Base-by-base conservation (phyloP, 176 grass and related monocot species). In the Metroxylon sagu region DNA sequence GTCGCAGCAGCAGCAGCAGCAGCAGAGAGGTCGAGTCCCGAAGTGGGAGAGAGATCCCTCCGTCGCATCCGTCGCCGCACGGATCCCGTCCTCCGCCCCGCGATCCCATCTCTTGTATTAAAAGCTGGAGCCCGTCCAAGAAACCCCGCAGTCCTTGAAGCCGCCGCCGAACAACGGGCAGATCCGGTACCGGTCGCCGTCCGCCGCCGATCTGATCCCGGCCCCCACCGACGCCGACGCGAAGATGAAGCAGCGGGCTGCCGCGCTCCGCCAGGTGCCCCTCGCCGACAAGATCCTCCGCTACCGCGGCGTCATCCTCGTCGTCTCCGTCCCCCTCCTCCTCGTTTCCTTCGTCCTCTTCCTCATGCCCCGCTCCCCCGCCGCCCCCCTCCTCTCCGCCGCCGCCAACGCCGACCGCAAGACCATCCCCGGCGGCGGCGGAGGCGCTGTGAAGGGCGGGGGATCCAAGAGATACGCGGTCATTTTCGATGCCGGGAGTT, bases 401-500 rank as follows among this genome's bases (percentile, higher is more conserved):
- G 19, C 4, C 65, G 2, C 67, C 6, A 18, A 50, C 4, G 66
- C 61, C 3, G 77, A 71, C 17, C 64, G 74, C 64, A 88, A 80
- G 76, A 79, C 75, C 64, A 66, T 77, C 0, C 91, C 86, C 31
- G 74, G 64, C 1, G 71, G 78, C 26, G 14, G 60, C 5, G 69
- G 29, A 1, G 35, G 35, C 35, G 35, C 35, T 43, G 35, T 10
- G 35, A 10, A 7, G 2, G 10, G 31, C 7, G 79, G 71, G 19
- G 72, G 78, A 71, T 74, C 65, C 23, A 85, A 72, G 66, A 97
- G 65, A 51, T 91, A 97, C 4, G 87, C 87, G 0, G 87, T 97
- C n/a, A 83, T 91, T 29, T 97, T 97, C 54, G 93, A 97, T 25
- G 93, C 84, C 1, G 93, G 93, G 16, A 97, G 93, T 79, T 97